These are phyloP conservation scores for Globisporangium barbulae DNA, from an alignment of 352 stramenopile species.

Conservation along the genomic window DNA sequence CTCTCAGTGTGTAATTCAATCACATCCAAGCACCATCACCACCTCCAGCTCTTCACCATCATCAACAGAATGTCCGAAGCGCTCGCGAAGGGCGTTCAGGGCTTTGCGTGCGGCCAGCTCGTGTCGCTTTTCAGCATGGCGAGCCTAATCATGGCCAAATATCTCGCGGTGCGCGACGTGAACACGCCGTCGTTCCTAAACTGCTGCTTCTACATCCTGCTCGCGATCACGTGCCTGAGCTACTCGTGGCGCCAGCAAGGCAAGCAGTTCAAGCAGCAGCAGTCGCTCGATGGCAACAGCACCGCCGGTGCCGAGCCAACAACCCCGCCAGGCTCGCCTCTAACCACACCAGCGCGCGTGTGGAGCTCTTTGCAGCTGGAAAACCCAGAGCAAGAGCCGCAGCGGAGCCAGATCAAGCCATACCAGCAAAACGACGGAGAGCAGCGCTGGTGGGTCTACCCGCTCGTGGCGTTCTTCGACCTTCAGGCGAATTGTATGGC, in stretches of 20 bases:
- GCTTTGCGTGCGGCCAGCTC: constrained; percentile 37
- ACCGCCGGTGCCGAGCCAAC: neutral
- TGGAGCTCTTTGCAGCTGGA: neutral
- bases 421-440: neutral
- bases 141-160: constrained; percentile 36
- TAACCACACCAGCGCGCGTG: constrained; percentile 9
- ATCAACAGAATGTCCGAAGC: neutral
- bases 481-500: constrained; percentile 40
- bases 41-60: neutral
- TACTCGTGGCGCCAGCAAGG: constrained; percentile 6
- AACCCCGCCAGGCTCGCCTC: constrained; percentile 8
- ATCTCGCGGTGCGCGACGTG: constrained; percentile 25
- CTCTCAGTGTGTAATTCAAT: constrained; percentile 2
- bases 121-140: constrained; percentile 41
- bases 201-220: constrained; percentile 33
- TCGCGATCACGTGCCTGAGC: constrained; percentile 22
- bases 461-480: constrained; percentile 37
- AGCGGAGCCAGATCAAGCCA: neutral
- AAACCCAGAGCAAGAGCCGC: neutral
- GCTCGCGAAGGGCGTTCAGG: constrained; percentile 12
- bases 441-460: constrained; percentile 38
- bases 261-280: neutral
- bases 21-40: neutral
- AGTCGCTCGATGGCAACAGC: neutral
- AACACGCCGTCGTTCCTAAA: constrained; percentile 35